phyloP scores from a whole-genome alignment of 352 stramenopile species.

The Phytophthora crassamura region DNA sequence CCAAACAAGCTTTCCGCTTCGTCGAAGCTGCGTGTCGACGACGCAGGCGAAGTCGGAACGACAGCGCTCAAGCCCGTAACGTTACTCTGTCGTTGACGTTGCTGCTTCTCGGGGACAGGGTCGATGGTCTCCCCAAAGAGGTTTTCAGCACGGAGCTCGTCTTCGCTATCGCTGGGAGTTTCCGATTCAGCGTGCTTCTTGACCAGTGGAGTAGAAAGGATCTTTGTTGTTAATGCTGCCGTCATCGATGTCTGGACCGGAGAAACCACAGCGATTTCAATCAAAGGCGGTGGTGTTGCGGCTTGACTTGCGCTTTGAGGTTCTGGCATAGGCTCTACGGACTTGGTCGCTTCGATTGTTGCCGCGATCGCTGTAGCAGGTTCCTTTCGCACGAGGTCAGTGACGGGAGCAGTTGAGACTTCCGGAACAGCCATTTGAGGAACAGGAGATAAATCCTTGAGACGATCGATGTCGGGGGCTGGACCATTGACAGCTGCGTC shows the following conservation, averaged over 20 bases:
- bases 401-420: background rate
- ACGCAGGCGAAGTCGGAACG: conserved; percentile 11
- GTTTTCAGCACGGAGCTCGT: conserved; percentile 18
- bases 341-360: background rate
- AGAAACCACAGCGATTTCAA: conserved; percentile 10
- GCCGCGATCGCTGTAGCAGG: background rate
- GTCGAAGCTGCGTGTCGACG: conserved; percentile 38
- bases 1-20: conserved; percentile 65
- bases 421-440: background rate
- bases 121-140: conserved; percentile 33
- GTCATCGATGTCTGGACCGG: background rate
- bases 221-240: background rate
- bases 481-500: background rate
- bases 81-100: background rate
- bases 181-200: conserved; percentile 6
- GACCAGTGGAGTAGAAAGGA: background rate
- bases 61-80: background rate
- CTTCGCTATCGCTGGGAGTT: conserved; percentile 24
- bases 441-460: background rate
- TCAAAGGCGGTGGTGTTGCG: background rate
- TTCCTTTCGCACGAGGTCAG: background rate
- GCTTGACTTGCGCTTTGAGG: background rate
- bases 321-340: conserved; percentile 22
- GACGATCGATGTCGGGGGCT: no score
- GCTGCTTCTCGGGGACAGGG: conserved; percentile 4